A percentile compares a stretch with the other conserved stretches of the same genome.
phyloP scores from a whole-genome alignment of 768 basidiomycete genomes.

The Butyriboletus loyo region DNA sequence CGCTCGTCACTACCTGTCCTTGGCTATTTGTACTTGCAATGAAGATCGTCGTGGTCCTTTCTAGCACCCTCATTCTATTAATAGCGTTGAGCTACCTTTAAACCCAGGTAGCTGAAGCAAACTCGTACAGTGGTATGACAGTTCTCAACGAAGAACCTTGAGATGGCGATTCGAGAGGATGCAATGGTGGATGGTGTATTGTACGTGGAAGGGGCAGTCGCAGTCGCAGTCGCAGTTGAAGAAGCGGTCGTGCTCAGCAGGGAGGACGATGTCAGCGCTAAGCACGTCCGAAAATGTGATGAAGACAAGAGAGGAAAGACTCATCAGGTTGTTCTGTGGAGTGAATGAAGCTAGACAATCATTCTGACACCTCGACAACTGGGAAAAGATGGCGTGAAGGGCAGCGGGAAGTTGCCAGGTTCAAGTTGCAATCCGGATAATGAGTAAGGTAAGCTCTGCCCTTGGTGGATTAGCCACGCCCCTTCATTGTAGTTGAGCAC shows the following conservation, averaged over 20 bases:
- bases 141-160: not conserved
- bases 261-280: too few species aligned
- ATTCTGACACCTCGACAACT: conserved; percentile 8
- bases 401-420: conserved; percentile 11
- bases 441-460: conserved; percentile 14
- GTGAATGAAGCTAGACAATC: too few species aligned
- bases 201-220: conserved; percentile 14
- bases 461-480: conserved; percentile 53
- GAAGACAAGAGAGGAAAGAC: conserved; percentile 1
- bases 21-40: too few species aligned
- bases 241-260: too few species aligned
- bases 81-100: too few species aligned
- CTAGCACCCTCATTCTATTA: conserved; percentile 48
- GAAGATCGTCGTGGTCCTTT: conserved; percentile 46
- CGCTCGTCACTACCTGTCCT: too few species aligned
- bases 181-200: conserved; percentile 13
- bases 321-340: too few species aligned
- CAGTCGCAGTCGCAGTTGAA: too few species aligned
- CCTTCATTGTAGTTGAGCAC: conserved; percentile 63
- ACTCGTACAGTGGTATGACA: conserved; percentile 26
- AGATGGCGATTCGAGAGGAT: too few species aligned
- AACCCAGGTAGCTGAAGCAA: conserved; percentile 9
- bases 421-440: too few species aligned
- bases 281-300: not conserved
- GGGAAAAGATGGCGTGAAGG: conserved; percentile 20